A percentile compares a stretch with the other conserved stretches of the same genome.
These are phyloP conservation scores for Vitis riparia DNA, from an alignment of 164 flowering plant species.

Conservation along the genomic window DNA sequence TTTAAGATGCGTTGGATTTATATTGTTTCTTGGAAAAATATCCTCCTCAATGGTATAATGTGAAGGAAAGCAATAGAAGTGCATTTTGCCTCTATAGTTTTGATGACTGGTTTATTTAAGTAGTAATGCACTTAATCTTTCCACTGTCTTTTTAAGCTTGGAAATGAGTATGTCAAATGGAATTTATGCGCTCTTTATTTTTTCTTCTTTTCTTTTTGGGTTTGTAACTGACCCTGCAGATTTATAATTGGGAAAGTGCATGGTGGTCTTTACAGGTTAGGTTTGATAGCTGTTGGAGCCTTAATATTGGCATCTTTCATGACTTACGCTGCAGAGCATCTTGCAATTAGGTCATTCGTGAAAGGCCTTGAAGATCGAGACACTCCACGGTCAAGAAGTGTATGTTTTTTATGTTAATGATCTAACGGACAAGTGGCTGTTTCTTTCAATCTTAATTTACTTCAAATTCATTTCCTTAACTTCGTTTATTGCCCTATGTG, in stretches of 20 bases:
- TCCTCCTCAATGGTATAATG: too few species aligned
- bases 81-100: too few species aligned
- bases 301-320: constrained; percentile 80
- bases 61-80: too few species aligned
- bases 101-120: too few species aligned
- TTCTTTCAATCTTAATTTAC: too few species aligned
- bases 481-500: too few species aligned
- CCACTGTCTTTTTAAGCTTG: background rate
- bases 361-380: constrained; percentile 80
- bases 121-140: background rate
- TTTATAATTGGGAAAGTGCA: background rate
- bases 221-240: background rate
- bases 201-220: background rate
- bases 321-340: constrained; percentile 96
- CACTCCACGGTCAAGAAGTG: constrained; percentile 38
- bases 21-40: too few species aligned
- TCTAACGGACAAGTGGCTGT: too few species aligned
- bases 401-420: constrained; percentile 56
- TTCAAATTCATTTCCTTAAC: too few species aligned
- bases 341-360: constrained; percentile 64
- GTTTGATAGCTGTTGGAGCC: constrained; percentile 86
- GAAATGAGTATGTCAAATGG: background rate
- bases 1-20: too few species aligned
- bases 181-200: background rate
- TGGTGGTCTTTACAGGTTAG: constrained; percentile 59